These are phyloP conservation scores for Blastobotrys mokoenaii DNA, from an alignment of 805 yeast genomes.

Conservation along the genomic window DNA sequence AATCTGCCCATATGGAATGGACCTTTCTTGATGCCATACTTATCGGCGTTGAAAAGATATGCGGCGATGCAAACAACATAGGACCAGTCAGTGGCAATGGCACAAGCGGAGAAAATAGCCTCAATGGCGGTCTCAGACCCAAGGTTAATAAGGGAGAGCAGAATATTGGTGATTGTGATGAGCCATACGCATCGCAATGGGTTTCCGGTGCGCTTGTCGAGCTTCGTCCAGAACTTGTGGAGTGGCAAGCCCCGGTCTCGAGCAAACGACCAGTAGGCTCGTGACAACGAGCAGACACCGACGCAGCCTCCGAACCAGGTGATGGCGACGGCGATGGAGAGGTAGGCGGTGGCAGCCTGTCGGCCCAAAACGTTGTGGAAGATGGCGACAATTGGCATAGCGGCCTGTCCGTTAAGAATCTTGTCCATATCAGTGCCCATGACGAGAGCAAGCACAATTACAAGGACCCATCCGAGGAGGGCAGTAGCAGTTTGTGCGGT, in stretches of 20 bases:
- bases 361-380: constrained; percentile 41
- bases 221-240: constrained; percentile 53
- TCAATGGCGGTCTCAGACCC: constrained; percentile 67
- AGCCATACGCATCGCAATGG: constrained; percentile 63
- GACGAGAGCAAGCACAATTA: constrained; percentile 1
- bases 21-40: constrained; percentile 9
- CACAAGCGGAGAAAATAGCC: constrained; percentile 50
- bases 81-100: constrained; percentile 77
- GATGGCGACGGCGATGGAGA: constrained; percentile 51
- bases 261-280: constrained; percentile 71
- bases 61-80: constrained; percentile 53
- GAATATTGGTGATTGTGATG: constrained; percentile 20
- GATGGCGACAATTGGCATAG: constrained; percentile 63
- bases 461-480: constrained; percentile 5
- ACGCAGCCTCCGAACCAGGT: constrained; percentile 53
- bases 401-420: constrained; percentile 72
- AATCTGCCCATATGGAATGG: constrained; percentile 9
- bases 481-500: constrained; percentile 29
- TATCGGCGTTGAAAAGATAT: constrained; percentile 1
- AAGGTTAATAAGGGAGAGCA: constrained; percentile 55
- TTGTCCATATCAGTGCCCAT: constrained; percentile 41
- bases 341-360: constrained; percentile 6
- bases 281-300: constrained; percentile 64
- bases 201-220: constrained; percentile 46
- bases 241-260: constrained; percentile 74